phyloP scores from a whole-genome alignment of 129 eudicot genomes.

The Deinandra increscens region DNA sequence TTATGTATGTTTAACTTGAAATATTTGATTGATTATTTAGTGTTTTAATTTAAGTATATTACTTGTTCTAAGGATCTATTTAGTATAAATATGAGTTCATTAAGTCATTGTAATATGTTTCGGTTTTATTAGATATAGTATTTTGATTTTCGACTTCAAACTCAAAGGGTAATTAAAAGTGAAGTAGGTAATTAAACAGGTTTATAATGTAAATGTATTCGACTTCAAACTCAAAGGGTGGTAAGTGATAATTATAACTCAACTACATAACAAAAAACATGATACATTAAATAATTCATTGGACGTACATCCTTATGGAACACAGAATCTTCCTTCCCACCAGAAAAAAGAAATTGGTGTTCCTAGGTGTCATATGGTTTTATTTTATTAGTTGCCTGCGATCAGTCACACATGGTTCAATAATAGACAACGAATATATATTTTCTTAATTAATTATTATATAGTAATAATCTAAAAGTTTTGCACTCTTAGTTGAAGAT shows the following conservation, averaged over 20 bases:
- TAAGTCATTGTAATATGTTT: no score
- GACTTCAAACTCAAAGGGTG: neutral
- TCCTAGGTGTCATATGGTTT: slow-evolving; percentile 24
- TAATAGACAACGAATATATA: slow-evolving; percentile 18
- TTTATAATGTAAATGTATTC: neutral
- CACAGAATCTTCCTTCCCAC: slow-evolving; percentile 28
- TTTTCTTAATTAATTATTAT: no score
- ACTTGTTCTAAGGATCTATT: no score
- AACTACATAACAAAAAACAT: neutral
- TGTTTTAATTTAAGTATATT: no score
- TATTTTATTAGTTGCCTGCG: slow-evolving; percentile 35
- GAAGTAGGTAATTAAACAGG: neutral
- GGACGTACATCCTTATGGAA: slow-evolving; percentile 14
- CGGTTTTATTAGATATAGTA: no score
- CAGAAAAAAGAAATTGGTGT: slow-evolving; percentile 16
- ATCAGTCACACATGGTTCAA: slow-evolving; percentile 41
- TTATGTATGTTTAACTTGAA: no score
- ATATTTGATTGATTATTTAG: no score
- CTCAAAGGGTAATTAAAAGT: neutral
- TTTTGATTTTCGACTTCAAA: no score
- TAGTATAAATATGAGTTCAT: no score
- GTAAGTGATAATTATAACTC: neutral
- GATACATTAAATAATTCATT: slow-evolving; percentile 15
- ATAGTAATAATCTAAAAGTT: no score
- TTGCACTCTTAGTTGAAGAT: no score